Conservation (phyloP, 1,139 yeast species). For the Scheffersomyces segobiensis region DNA sequence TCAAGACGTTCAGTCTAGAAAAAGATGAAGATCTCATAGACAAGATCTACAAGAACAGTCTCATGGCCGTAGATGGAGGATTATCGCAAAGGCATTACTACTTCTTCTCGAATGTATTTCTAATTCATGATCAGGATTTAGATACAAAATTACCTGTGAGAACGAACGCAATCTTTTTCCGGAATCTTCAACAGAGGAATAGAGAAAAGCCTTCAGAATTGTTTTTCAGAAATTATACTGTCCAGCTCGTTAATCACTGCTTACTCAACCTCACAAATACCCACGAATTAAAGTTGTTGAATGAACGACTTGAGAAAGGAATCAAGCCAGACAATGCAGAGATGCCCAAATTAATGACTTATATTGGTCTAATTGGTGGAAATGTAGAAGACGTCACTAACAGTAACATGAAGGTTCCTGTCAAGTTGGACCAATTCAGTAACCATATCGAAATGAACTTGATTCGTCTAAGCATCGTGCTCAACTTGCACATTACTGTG, state of each 20-base stretch:
- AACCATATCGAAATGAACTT: slow-evolving; percentile 8
- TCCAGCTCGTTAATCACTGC: slow-evolving; percentile 4
- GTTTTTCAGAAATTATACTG: neutral
- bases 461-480: slow-evolving; percentile 6
- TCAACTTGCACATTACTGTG: slow-evolving; percentile 2
- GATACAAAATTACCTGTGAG: slow-evolving; percentile 2
- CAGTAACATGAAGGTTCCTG: slow-evolving; percentile 2
- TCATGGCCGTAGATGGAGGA: slow-evolving; percentile 1
- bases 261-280: slow-evolving; percentile 4
- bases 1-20: slow-evolving; percentile 10
- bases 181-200: slow-evolving; percentile 1
- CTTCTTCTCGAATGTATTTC: slow-evolving; percentile 3
- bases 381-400: neutral
- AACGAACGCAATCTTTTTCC: slow-evolving; percentile 1
- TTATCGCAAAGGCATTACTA: slow-evolving; percentile 6
- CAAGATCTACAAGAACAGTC: slow-evolving; percentile 8
- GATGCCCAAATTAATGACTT: neutral
- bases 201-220: neutral
- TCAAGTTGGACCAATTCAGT: slow-evolving; percentile 13
- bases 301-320: neutral
- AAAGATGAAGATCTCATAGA: slow-evolving; percentile 10
- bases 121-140: neutral
- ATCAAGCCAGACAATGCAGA: neutral
- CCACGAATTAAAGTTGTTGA: slow-evolving; percentile 4
- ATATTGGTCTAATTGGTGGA: neutral